phyloP scores from a whole-genome alignment of 345 rosid genomes.

The Abelmoschus esculentus region DNA sequence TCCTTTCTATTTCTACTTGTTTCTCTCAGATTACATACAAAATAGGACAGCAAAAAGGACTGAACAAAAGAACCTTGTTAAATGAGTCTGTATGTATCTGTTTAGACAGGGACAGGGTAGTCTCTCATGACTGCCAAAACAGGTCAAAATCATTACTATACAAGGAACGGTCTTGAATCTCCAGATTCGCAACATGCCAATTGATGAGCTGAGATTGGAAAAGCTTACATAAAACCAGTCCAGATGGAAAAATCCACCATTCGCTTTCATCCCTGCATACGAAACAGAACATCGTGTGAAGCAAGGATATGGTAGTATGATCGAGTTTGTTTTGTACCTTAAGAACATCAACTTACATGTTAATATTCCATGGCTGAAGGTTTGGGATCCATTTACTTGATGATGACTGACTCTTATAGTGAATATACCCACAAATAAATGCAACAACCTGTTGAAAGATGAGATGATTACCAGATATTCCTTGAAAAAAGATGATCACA shows the following conservation, averaged over 20 bases:
- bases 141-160: slow-evolving; percentile 76
- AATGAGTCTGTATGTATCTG: slow-evolving; percentile 10
- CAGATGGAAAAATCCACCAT: slow-evolving; percentile 99
- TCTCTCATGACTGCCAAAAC: slow-evolving; percentile 87
- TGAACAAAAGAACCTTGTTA: slow-evolving; percentile 10
- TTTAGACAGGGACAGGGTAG: neutral
- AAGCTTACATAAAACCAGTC: slow-evolving; percentile 74
- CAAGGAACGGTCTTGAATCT: slow-evolving; percentile 98
- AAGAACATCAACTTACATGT: slow-evolving; percentile 56
- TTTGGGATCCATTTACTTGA: slow-evolving; percentile 52
- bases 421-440: slow-evolving; percentile 84
- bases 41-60: neutral
- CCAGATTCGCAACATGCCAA: slow-evolving; percentile 94
- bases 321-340: neutral
- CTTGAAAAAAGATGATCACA: neutral
- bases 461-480: neutral
- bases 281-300: slow-evolving; percentile 12
- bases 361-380: slow-evolving; percentile 94
- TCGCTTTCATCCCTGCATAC: slow-evolving; percentile 94
- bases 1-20: slow-evolving; percentile 21
- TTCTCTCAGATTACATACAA: slow-evolving; percentile 24
- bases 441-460: slow-evolving; percentile 60
- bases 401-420: slow-evolving; percentile 55
- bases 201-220: slow-evolving; percentile 88
- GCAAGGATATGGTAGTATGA: neutral